These are phyloP conservation scores for Globisporangium splendens DNA, from an alignment of 352 stramenopile species.

Conservation along the genomic window DNA sequence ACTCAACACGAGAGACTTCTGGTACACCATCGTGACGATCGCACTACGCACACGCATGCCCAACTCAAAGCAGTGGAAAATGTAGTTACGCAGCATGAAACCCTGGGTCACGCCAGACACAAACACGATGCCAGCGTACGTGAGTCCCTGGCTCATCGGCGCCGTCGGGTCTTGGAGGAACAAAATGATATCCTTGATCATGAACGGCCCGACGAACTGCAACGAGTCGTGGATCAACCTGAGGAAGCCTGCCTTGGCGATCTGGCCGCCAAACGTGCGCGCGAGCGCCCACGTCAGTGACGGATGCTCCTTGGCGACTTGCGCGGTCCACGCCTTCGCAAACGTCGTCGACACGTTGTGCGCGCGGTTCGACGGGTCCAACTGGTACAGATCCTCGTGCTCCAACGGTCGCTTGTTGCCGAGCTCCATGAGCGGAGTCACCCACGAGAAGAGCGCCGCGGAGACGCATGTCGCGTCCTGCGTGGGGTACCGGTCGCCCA, in stretches of 20 bases:
- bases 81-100: constrained; percentile 77
- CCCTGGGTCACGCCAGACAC: constrained; percentile 69
- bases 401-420: constrained; percentile 78
- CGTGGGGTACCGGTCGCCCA: constrained; percentile 63
- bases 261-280: constrained; percentile 51
- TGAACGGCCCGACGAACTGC: constrained; percentile 79
- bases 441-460: constrained; percentile 84
- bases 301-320: constrained; percentile 30
- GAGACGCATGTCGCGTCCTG: constrained; percentile 49
- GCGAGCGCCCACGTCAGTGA: constrained; percentile 53
- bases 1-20: constrained; percentile 85
- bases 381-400: constrained; percentile 78
- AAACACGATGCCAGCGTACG: constrained; percentile 69
- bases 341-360: constrained; percentile 42
- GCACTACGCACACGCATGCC: constrained; percentile 74
- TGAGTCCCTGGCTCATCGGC: constrained; percentile 48
- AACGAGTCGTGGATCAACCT: constrained; percentile 82
- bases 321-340: constrained; percentile 32
- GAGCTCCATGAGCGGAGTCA: constrained; percentile 84
- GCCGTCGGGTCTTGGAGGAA: constrained; percentile 67
- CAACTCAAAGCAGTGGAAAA: constrained; percentile 84
- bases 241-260: constrained; percentile 52
- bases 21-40: constrained; percentile 70
- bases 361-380: constrained; percentile 74
- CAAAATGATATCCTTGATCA: constrained; percentile 86